phyloP scores from a whole-genome alignment of 176 grass and related monocot species.

The Carex kokanica region DNA sequence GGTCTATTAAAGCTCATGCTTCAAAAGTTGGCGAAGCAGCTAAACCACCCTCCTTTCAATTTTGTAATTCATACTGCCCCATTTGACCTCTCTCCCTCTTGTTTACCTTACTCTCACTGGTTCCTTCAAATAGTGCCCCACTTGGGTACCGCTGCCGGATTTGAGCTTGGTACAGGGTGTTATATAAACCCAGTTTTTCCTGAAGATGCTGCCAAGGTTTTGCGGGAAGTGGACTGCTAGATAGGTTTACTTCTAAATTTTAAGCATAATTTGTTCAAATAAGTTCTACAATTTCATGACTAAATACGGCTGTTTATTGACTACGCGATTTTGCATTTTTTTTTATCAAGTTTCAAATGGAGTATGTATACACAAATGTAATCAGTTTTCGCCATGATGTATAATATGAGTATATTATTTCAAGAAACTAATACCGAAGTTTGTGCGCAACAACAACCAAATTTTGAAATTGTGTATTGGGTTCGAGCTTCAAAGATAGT shows the following conservation, averaged over 20 bases:
- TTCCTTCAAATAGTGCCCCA: conserved; percentile 90
- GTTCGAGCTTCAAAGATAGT: no score
- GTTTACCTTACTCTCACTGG: conserved; percentile 64
- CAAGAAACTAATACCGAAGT: no score
- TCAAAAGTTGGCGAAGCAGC: conserved; percentile 76
- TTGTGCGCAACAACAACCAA: no score
- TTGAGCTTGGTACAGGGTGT: conserved; percentile 89
- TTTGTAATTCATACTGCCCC: conserved; percentile 79
- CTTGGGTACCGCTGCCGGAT: conserved; percentile 60
- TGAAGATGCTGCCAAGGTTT: conserved; percentile 83
- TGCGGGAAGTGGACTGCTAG: conserved; percentile 63
- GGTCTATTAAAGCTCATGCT: conserved; percentile 66
- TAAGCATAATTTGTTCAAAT: background rate
- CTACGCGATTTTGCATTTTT: background rate
- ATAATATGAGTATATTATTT: background rate
- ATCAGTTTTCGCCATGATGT: background rate
- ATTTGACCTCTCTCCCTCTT: conserved; percentile 39
- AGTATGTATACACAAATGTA: background rate
- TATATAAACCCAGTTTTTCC: conserved; percentile 96
- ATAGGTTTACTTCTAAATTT: background rate
- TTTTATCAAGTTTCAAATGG: background rate
- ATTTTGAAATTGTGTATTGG: no score
- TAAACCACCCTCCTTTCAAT: conserved; percentile 81
- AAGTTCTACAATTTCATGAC: background rate
- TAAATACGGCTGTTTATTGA: background rate